phyloP scores from a whole-genome alignment of 768 basidiomycete genomes.

The Imleria badia region DNA sequence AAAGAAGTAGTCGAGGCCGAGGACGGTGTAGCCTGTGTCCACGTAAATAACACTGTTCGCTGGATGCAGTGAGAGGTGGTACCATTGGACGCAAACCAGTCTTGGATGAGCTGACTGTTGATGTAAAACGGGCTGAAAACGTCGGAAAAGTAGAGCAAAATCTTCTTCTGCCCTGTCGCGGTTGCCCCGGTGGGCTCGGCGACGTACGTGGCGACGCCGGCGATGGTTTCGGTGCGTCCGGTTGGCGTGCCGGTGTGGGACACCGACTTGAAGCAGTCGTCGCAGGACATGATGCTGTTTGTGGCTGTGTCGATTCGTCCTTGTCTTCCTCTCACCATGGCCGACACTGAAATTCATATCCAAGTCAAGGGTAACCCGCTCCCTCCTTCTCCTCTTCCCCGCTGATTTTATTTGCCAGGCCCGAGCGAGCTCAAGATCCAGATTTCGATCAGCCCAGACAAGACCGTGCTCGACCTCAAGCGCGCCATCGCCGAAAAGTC shows the following conservation, averaged over 20 bases:
- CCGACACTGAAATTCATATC: constrained; percentile 60
- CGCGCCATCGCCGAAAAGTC: constrained; percentile 82
- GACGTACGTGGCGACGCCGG: constrained; percentile 52
- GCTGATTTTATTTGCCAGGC: constrained; percentile 40
- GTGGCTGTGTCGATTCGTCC: constrained; percentile 12
- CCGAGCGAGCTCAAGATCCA: constrained; percentile 93
- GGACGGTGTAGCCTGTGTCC: constrained; percentile 50
- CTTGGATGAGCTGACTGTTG: constrained; percentile 60
- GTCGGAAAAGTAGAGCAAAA: constrained; percentile 60
- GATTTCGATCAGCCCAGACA: constrained; percentile 75
- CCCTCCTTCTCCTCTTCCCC: no score
- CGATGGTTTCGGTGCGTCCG: constrained; percentile 34
- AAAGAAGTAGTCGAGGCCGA: constrained; percentile 65
- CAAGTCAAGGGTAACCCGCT: constrained; percentile 62
- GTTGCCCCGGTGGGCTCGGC: constrained; percentile 39
- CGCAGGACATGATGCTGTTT: constrained; percentile 41
- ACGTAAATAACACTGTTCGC: not conserved
- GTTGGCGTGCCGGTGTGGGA: constrained; percentile 50
- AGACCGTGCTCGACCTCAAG: constrained; percentile 91
- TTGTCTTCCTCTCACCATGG: constrained; percentile 41
- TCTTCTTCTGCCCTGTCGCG: constrained; percentile 32
- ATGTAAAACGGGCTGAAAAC: constrained; percentile 58
- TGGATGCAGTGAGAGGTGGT: not conserved
- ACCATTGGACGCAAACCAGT: constrained; percentile 65
- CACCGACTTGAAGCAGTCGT: constrained; percentile 53